phyloP scores from a whole-genome alignment of 2,329 filamentous ascomycete genomes.

The Stenocarpella maydis region DNA sequence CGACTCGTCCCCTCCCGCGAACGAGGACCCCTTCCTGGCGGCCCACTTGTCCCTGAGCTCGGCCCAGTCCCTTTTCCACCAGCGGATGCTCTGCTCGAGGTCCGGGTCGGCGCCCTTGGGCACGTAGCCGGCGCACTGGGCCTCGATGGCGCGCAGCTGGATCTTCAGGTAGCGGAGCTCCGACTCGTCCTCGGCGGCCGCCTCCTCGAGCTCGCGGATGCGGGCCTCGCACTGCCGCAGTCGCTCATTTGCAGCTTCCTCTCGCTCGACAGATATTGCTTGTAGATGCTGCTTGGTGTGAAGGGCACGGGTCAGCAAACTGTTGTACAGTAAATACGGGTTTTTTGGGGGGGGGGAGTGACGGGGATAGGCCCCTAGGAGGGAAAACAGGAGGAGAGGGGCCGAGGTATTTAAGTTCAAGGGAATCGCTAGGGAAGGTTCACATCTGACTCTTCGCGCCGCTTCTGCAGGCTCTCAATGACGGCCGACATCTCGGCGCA shows the following conservation, averaged over 20 bases:
- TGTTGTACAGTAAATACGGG: neutral
- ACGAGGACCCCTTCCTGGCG: constrained; percentile 19
- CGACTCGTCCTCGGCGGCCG: constrained; percentile 64
- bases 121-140: constrained; percentile 60
- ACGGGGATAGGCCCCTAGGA: neutral
- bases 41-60: constrained; percentile 45
- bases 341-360: neutral
- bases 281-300: constrained; percentile 62
- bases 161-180: constrained; percentile 70
- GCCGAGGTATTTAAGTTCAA: neutral
- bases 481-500: constrained; percentile 59
- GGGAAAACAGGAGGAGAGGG: neutral
- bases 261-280: constrained; percentile 64
- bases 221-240: constrained; percentile 68
- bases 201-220: constrained; percentile 64
- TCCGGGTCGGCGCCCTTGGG: constrained; percentile 61
- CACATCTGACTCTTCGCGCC: constrained; percentile 67
- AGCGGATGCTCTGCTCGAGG: constrained; percentile 64
- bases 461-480: constrained; percentile 58
- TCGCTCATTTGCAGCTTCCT: constrained; percentile 64
- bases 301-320: constrained; percentile 41
- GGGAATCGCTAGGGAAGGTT: constrained; percentile 29
- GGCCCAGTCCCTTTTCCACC: constrained; percentile 69
- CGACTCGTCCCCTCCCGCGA: constrained; percentile 21
- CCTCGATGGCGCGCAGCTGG: constrained; percentile 68